phyloP scores from a whole-genome alignment of 2,329 filamentous ascomycete species.

The Plenodomus tracheiphilus region DNA sequence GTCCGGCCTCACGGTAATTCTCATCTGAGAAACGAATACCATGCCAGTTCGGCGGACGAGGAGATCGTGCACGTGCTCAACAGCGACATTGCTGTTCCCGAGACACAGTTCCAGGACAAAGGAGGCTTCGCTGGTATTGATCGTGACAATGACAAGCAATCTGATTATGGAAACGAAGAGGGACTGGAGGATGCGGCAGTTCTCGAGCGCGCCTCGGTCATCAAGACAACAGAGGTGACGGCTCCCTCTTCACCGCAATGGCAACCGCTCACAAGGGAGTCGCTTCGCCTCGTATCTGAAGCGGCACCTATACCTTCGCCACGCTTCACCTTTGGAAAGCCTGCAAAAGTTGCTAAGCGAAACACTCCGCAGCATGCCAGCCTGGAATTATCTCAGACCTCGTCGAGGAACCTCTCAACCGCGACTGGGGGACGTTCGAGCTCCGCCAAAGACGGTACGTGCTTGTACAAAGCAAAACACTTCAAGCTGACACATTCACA shows the following conservation, averaged over 20 bases:
- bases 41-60: slow-evolving; percentile 15
- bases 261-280: slow-evolving; percentile 1
- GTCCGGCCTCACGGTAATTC: slow-evolving; percentile 16
- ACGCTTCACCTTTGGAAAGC: not conserved
- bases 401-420: not conserved
- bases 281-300: not conserved
- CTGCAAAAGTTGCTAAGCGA: not conserved
- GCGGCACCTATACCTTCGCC: not conserved
- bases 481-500: not conserved
- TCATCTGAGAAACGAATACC: slow-evolving; percentile 25
- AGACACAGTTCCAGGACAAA: slow-evolving; percentile 21
- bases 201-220: slow-evolving; percentile 4
- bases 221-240: not conserved
- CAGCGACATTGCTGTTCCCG: slow-evolving; percentile 20
- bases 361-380: not conserved
- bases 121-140: not conserved
- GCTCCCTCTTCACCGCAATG: not conserved
- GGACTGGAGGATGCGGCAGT: not conserved
- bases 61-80: slow-evolving; percentile 20
- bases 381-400: not conserved
- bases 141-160: not conserved
- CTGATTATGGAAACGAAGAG: not conserved
- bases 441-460: not conserved
- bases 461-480: not conserved
- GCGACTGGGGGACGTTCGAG: not conserved